Evolutionary conservation across 1,284 basidiomycete species (phyloP).

Genomic region (Trichosporon sp.): DNA sequence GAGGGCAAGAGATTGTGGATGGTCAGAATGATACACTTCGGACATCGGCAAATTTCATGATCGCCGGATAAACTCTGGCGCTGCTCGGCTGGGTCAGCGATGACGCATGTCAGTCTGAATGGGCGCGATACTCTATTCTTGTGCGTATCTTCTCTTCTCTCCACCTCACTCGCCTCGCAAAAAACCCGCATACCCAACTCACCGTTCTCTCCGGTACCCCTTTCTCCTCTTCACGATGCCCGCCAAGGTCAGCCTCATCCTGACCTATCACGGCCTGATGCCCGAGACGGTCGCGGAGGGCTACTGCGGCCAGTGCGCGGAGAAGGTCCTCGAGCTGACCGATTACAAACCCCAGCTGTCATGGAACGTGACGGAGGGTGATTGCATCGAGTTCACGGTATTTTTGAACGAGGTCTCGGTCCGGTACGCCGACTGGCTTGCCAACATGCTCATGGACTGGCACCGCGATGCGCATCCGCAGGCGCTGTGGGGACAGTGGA

Average conservation of each 20-base stretch:
- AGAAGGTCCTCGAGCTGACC: constrained; percentile 9
- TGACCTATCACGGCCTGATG: constrained; percentile 10
- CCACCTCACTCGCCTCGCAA: neutral
- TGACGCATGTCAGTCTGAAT: neutral
- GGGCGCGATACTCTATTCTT: neutral
- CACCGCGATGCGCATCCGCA: constrained; percentile 9
- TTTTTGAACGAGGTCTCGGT: constrained; percentile 13
- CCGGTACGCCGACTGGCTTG: constrained; percentile 8
- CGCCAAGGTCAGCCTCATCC: constrained; percentile 8
- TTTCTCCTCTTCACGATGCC: neutral
- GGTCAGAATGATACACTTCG: neutral
- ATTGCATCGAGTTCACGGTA: constrained; percentile 7
- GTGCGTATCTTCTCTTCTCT: neutral
- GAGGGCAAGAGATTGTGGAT: neutral
- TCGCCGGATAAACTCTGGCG: neutral
- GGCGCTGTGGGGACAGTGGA: constrained; percentile 4
- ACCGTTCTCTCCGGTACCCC: no score
- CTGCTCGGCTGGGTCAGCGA: neutral
- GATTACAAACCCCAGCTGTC: constrained; percentile 1
- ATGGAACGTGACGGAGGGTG: neutral
- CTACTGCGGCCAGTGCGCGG: constrained; percentile 4
- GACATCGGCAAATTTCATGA: constrained; percentile 10
- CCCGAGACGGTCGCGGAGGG: neutral
- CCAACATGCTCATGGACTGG: constrained; percentile 20
- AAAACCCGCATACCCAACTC: neutral